These are phyloP conservation scores for Suillus subalutaceus DNA, from an alignment of 768 basidiomycete genomes.

Conservation along the genomic window DNA sequence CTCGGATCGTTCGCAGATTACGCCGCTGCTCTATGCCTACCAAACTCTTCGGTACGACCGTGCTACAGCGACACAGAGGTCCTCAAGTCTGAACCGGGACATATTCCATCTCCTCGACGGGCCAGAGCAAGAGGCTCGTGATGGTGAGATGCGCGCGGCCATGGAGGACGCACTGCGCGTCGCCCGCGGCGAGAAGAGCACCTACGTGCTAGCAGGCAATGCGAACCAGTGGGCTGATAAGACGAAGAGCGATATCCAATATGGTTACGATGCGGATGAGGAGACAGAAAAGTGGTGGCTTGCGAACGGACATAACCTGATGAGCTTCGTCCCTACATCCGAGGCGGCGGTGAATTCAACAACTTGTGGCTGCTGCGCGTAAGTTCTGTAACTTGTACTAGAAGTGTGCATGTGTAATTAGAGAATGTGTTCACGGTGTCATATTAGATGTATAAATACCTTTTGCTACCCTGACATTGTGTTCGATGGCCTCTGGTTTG, in stretches of 20 bases:
- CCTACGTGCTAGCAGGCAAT: slow-evolving; percentile 32
- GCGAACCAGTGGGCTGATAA: slow-evolving; percentile 64
- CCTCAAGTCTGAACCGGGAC: slow-evolving; percentile 53
- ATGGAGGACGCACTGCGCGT: slow-evolving; percentile 43
- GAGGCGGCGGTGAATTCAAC: not conserved
- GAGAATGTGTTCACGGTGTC: not conserved
- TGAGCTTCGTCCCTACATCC: slow-evolving; percentile 7
- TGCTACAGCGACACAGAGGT: slow-evolving; percentile 50
- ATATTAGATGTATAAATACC: not conserved
- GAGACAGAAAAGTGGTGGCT: slow-evolving; percentile 56
- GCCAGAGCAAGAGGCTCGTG: slow-evolving; percentile 52
- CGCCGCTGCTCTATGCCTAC: slow-evolving; percentile 53
- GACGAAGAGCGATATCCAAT: slow-evolving; percentile 48
- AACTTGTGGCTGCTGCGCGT: too few relatives aligned
- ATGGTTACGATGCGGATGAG: slow-evolving; percentile 57
- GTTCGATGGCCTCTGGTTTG: not conserved
- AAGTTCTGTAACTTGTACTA: not conserved
- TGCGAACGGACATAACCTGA: slow-evolving; percentile 30
- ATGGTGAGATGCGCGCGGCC: slow-evolving; percentile 52
- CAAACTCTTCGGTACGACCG: slow-evolving; percentile 53
- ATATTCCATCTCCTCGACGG: slow-evolving; percentile 63
- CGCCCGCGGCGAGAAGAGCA: slow-evolving; percentile 19
- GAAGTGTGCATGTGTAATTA: not conserved
- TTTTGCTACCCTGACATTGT: not conserved
- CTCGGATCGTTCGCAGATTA: slow-evolving; percentile 45